These are phyloP conservation scores for Phoma sp. DNA, from an alignment of 2,329 filamentous ascomycete genomes.

Conservation along the genomic window DNA sequence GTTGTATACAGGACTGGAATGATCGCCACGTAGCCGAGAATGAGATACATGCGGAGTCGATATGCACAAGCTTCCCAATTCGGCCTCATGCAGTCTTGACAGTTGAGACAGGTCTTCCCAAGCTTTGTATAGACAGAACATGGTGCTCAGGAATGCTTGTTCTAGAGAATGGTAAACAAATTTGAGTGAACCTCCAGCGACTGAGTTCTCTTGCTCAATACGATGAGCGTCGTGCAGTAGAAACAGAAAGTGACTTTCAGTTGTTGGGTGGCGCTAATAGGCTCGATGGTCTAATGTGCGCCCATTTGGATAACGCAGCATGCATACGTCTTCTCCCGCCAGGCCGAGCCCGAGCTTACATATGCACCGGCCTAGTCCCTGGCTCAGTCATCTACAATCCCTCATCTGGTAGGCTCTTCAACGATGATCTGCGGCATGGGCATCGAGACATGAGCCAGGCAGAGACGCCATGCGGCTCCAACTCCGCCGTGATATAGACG, in stretches of 20 bases:
- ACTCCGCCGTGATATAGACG: slow-evolving; percentile 13
- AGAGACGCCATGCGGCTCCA: slow-evolving; percentile 40
- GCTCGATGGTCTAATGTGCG: slow-evolving; percentile 27
- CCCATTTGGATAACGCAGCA: slow-evolving; percentile 29
- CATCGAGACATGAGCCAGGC: slow-evolving; percentile 36
- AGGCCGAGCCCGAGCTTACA: slow-evolving; percentile 24
- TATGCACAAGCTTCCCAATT: slow-evolving; percentile 38
- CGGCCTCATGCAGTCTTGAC: slow-evolving; percentile 25
- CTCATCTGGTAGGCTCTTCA: slow-evolving; percentile 25
- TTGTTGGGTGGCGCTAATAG: slow-evolving; percentile 2
- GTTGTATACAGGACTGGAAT: slow-evolving; percentile 29
- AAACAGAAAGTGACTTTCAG: neutral
- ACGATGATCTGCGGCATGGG: slow-evolving; percentile 34
- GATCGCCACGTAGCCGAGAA: slow-evolving; percentile 47
- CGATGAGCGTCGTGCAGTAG: neutral
- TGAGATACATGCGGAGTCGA: slow-evolving; percentile 38
- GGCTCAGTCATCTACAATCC: slow-evolving; percentile 16
- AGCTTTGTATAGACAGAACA: slow-evolving; percentile 4
- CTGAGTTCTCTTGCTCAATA: neutral
- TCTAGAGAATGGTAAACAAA: slow-evolving; percentile 12
- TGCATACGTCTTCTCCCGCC: slow-evolving; percentile 28
- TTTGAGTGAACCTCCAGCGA: neutral
- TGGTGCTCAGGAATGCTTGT: slow-evolving; percentile 7
- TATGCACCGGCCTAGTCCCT: slow-evolving; percentile 16
- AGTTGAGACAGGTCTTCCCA: slow-evolving; percentile 32